Conservation (phyloP, 73 alveolate species). For the Tetrahymena malaccensis region DNA sequence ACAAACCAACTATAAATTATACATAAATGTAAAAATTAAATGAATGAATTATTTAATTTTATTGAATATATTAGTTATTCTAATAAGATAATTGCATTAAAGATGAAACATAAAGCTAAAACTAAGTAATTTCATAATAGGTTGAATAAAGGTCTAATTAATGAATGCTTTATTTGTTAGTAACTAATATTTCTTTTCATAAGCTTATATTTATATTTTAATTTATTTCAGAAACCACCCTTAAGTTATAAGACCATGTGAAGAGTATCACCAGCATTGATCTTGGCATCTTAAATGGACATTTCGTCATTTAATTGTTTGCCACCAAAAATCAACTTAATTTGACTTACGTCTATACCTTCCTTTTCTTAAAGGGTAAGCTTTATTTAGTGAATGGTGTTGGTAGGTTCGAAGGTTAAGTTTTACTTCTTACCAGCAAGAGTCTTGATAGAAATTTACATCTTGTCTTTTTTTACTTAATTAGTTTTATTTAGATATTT, state of each 20-base stretch:
- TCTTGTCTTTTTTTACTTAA: neutral
- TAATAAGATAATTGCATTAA: neutral
- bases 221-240: neutral
- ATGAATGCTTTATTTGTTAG: neutral
- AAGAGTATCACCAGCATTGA: constrained; percentile 79
- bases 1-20: too few species aligned
- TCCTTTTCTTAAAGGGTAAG: constrained; percentile 86
- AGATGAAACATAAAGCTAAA: neutral
- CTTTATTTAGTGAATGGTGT: constrained; percentile 73
- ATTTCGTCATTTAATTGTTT: constrained; percentile 75
- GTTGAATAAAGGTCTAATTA: neutral
- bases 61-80: neutral
- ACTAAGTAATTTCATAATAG: neutral
- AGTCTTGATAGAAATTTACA: constrained; percentile 59
- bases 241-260: constrained; percentile 76
- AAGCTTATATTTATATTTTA: neutral
- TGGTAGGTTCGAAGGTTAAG: constrained; percentile 80
- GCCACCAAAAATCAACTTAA: constrained; percentile 84
- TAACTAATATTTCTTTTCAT: neutral
- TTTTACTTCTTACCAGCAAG: constrained; percentile 80
- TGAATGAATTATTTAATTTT: neutral
- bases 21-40: too few species aligned
- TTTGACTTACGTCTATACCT: constrained; percentile 77
- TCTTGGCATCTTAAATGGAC: constrained; percentile 62
- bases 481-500: neutral